Conservation (phyloP, 176 grass and related monocot genomes). For the Calamus simplicifolius region DNA sequence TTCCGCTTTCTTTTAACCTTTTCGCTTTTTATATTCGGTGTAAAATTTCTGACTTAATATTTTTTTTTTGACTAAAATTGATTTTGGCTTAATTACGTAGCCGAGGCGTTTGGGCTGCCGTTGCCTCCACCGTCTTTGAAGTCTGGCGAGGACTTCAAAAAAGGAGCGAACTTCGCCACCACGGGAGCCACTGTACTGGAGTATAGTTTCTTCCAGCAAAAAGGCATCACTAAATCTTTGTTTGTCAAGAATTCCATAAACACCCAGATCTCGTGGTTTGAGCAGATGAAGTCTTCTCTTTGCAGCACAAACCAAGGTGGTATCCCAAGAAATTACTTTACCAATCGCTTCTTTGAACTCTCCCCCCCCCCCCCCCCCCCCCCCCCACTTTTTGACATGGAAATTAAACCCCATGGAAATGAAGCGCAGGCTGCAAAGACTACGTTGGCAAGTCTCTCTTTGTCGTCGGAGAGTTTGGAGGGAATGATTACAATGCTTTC, state of each 20-base stretch:
- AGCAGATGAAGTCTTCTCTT: conserved; percentile 42
- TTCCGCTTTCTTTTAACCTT: too few relatives aligned
- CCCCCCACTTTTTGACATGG: too few relatives aligned
- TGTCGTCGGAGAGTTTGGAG: conserved; percentile 82
- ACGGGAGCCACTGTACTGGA: conserved; percentile 66
- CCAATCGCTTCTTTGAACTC: too few relatives aligned
- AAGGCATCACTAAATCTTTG: conserved; percentile 53
- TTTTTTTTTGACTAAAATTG: too few relatives aligned
- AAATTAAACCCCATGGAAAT: too few relatives aligned
- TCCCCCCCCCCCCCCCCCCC: too few relatives aligned
- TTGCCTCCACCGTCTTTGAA: conserved; percentile 49
- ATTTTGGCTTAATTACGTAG: conserved; percentile 10
- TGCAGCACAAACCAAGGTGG: conserved; percentile 40
- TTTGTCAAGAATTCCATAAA: conserved; percentile 58
- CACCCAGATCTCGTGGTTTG: conserved; percentile 68
- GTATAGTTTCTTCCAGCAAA: conserved; percentile 52
- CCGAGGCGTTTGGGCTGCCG: conserved; percentile 54
- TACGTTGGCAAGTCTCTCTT: conserved; percentile 58
- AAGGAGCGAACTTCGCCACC: conserved; percentile 82
- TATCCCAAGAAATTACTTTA: neutral
- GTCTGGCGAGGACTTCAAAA: conserved; percentile 58
- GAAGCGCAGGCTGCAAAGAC: conserved; percentile 35
- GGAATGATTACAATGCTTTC: conserved; percentile 79
- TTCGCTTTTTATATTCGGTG: too few relatives aligned
- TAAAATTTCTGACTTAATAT: too few relatives aligned